phyloP scores from a whole-genome alignment of 345 rosid species.

The Anastatica hierochuntica region DNA sequence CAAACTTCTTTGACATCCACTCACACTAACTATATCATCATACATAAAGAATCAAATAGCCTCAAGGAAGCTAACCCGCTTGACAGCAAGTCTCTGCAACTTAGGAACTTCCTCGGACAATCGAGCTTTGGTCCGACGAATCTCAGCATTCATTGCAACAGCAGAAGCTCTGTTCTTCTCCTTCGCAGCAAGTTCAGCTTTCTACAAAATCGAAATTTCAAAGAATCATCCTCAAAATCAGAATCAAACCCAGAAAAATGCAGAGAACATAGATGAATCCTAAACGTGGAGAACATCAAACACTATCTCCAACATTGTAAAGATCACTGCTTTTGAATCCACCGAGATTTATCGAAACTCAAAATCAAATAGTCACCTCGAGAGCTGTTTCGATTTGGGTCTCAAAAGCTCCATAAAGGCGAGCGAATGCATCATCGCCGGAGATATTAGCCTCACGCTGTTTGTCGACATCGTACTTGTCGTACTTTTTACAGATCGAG shows the following conservation, averaged over 20 bases:
- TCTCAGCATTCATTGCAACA: constrained; percentile 92
- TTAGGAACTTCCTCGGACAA: constrained; percentile 85
- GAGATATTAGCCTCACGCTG: constrained; percentile 69
- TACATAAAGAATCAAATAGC: neutral
- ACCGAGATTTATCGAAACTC: neutral
- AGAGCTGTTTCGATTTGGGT: constrained; percentile 67
- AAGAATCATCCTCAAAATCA: neutral
- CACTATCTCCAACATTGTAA: neutral
- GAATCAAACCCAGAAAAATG: neutral
- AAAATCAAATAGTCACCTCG: constrained; percentile 34
- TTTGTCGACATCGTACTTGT: constrained; percentile 83
- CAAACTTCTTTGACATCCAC: neutral
- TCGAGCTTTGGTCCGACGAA: constrained; percentile 85
- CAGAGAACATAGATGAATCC: neutral
- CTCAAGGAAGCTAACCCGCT: constrained; percentile 43
- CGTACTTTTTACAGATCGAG: constrained; percentile 90
- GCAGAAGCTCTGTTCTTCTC: constrained; percentile 83
- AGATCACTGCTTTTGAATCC: neutral
- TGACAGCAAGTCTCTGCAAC: constrained; percentile 87
- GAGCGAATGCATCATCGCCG: constrained; percentile 91
- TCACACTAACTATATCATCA: neutral
- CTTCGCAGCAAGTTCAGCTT: constrained; percentile 72
- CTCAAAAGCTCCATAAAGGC: constrained; percentile 55
- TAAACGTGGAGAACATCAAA: neutral
- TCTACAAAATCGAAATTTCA: constrained; percentile 35